phyloP scores from a whole-genome alignment of 306 rosid species.

The Sicyos baderoa region DNA sequence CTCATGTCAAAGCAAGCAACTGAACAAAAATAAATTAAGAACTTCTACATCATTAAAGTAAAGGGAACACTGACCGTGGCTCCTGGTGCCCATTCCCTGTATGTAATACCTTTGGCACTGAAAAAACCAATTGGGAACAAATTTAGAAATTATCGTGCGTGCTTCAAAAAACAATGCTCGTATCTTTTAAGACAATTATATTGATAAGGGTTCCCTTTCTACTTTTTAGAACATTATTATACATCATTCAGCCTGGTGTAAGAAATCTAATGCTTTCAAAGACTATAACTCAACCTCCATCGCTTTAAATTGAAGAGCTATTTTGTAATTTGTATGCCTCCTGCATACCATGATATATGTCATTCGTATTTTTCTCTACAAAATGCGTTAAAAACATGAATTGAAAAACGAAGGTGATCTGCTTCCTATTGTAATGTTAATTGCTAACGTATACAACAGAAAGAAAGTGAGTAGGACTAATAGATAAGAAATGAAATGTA shows the following conservation, averaged over 20 bases:
- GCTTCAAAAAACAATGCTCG: background rate
- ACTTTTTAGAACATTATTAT: too few species aligned
- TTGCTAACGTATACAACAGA: background rate
- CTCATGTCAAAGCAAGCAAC: background rate
- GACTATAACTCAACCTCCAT: too few species aligned
- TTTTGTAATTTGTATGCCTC: too few species aligned
- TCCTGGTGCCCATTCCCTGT: constrained; percentile 98
- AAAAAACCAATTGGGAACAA: constrained; percentile 27
- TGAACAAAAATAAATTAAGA: background rate
- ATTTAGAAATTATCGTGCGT: constrained; percentile 17
- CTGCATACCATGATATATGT: too few species aligned
- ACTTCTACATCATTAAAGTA: background rate
- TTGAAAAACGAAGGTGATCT: background rate
- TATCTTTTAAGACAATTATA: too few species aligned
- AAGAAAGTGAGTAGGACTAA: background rate
- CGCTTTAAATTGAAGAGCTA: too few species aligned
- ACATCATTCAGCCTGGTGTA: too few species aligned
- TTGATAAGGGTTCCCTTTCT: too few species aligned
- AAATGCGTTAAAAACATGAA: background rate
- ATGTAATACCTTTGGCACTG: constrained; percentile 85
- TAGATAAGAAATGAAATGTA: background rate
- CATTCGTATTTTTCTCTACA: too few species aligned
- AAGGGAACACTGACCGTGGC: constrained; percentile 59
- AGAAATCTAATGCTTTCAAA: too few species aligned
- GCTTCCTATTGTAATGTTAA: too few species aligned